These are phyloP conservation scores for Thelephora aurantiotincta DNA, from an alignment of 768 basidiomycete species.

Conservation along the genomic window DNA sequence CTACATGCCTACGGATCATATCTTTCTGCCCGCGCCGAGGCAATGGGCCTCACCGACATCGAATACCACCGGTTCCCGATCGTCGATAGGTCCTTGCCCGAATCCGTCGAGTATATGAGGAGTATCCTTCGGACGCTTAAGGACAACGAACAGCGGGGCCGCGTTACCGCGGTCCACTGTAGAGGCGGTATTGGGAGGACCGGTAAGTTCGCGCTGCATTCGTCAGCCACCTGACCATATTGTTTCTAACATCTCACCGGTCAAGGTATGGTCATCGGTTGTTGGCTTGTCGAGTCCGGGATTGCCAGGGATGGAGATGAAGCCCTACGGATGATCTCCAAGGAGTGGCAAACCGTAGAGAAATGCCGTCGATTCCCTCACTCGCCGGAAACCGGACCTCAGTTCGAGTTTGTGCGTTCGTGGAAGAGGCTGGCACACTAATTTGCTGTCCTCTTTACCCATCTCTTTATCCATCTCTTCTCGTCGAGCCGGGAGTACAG, in stretches of 20 bases:
- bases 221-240: neutral
- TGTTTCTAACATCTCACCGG: neutral
- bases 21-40: slow-evolving; percentile 36
- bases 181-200: neutral
- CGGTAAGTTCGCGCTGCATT: neutral
- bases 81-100: slow-evolving; percentile 54
- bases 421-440: slow-evolving; percentile 18
- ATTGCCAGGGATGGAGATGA: slow-evolving; percentile 47
- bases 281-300: slow-evolving; percentile 63
- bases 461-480: too few species aligned
- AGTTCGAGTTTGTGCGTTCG: slow-evolving; percentile 60
- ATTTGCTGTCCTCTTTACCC: too few species aligned
- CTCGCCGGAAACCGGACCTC: slow-evolving; percentile 69
- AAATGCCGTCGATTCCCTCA: slow-evolving; percentile 65
- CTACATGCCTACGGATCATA: slow-evolving; percentile 48
- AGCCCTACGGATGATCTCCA: slow-evolving; percentile 48
- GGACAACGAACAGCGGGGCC: slow-evolving; percentile 43
- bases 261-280: slow-evolving; percentile 43
- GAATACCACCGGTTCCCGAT: slow-evolving; percentile 75
- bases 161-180: slow-evolving; percentile 65
- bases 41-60: slow-evolving; percentile 41
- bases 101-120: slow-evolving; percentile 43
- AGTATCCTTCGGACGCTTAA: slow-evolving; percentile 41
- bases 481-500: too few species aligned
- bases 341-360: slow-evolving; percentile 63